These are phyloP conservation scores for Akebia trifoliata DNA, from an alignment of 164 flowering plant genomes.

Conservation along the genomic window DNA sequence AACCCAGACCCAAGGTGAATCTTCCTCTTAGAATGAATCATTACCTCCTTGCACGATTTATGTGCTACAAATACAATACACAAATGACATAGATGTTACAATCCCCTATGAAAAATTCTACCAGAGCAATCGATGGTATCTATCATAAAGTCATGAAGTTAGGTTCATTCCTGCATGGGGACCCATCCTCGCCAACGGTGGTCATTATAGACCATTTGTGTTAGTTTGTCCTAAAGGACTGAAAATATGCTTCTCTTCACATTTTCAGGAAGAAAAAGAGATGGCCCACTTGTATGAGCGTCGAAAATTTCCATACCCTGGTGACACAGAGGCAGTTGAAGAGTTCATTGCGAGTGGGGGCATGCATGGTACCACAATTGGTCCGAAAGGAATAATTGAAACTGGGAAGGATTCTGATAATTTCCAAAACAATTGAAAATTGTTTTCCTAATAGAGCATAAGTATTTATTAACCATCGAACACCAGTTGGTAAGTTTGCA, in stretches of 20 bases:
- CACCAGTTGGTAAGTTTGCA: no score
- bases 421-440: conserved; percentile 23
- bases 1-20: conserved; percentile 55
- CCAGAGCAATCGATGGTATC: neutral
- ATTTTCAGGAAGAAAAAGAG: conserved; percentile 63
- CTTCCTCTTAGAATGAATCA: neutral
- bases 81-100: no score
- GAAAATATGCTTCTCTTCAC: neutral
- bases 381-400: conserved; percentile 68
- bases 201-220: neutral
- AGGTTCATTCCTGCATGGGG: no score
- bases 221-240: neutral
- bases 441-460: no score
- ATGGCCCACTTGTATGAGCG: conserved; percentile 82
- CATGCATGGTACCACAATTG: conserved; percentile 71
- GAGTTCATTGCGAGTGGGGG: conserved; percentile 85
- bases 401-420: conserved; percentile 39
- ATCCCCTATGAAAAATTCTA: no score
- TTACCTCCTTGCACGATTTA: neutral
- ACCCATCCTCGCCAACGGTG: neutral
- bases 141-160: neutral
- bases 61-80: neutral
- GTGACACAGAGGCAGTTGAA: conserved; percentile 83
- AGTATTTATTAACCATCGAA: no score
- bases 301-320: conserved; percentile 71